Evolutionary conservation across 2,329 filamentous ascomycete species (phyloP).

Genomic region (Fusarium pseudograminearum): DNA sequence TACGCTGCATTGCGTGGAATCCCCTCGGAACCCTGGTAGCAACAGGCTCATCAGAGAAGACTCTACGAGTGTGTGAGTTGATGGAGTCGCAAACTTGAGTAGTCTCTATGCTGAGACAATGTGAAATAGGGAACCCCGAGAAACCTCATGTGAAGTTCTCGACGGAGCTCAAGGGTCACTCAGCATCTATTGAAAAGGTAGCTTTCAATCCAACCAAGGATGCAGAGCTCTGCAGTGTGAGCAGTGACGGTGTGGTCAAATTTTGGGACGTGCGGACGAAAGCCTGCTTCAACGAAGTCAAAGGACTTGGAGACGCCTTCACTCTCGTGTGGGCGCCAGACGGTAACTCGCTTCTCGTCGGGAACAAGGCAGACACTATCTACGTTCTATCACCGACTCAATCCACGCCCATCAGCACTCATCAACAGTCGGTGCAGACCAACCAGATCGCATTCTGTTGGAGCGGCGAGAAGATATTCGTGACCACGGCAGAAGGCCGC

Average conservation of each 20-base stretch:
- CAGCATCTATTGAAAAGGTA: constrained; percentile 76
- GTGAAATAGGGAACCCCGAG: constrained; percentile 76
- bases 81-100: neutral
- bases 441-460: constrained; percentile 82
- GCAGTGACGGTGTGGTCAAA: constrained; percentile 78
- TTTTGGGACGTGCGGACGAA: constrained; percentile 86
- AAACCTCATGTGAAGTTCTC: constrained; percentile 78
- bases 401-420: constrained; percentile 65
- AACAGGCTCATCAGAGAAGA: constrained; percentile 78
- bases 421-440: constrained; percentile 73
- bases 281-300: constrained; percentile 76
- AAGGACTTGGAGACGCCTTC: constrained; percentile 74
- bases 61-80: constrained; percentile 76
- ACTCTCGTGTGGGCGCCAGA: constrained; percentile 80
- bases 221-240: constrained; percentile 80
- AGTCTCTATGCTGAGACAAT: constrained; percentile 2
- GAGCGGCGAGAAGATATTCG: constrained; percentile 76
- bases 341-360: constrained; percentile 76
- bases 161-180: constrained; percentile 78
- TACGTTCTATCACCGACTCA: constrained; percentile 72
- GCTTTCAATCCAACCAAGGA: constrained; percentile 83
- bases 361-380: constrained; percentile 76
- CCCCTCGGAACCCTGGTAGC: constrained; percentile 85
- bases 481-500: constrained; percentile 77
- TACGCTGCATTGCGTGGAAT: constrained; percentile 90